phyloP scores from a whole-genome alignment of 345 rosid species.

The Gossypium turneri region DNA sequence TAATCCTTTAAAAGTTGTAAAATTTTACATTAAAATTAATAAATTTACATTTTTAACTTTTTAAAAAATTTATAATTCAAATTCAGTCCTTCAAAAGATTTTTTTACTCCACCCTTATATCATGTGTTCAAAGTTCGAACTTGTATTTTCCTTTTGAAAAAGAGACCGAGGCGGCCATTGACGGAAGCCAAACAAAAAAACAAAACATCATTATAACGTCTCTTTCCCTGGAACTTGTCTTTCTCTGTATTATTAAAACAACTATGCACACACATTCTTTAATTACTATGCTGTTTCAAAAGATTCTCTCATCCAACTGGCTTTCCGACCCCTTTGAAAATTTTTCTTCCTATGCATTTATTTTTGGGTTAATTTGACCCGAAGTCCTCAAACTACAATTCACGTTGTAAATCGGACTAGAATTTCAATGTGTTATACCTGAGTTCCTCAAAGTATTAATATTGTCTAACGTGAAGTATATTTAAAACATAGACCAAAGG shows the following conservation, averaged over 20 bases:
- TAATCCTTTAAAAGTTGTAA: accelerated
- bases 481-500: no score
- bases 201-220: background rate
- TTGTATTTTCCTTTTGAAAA: background rate
- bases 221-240: slow-evolving; percentile 9
- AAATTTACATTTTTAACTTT: no score
- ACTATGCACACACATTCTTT: background rate
- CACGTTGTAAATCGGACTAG: no score
- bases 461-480: no score
- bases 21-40: no score
- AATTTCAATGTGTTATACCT: no score
- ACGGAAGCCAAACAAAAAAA: background rate
- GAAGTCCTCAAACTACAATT: no score
- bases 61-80: no score
- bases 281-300: slow-evolving; percentile 4
- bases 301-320: slow-evolving; percentile 31
- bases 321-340: background rate
- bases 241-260: background rate
- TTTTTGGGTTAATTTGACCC: no score
- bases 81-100: no score
- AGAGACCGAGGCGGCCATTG: slow-evolving; percentile 32
- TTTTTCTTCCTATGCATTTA: background rate
- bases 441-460: no score
- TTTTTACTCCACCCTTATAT: background rate
- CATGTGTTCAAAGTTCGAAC: no score